phyloP scores from a whole-genome alignment of 23 red algal genomes.

The Chondrus crispus region DNA sequence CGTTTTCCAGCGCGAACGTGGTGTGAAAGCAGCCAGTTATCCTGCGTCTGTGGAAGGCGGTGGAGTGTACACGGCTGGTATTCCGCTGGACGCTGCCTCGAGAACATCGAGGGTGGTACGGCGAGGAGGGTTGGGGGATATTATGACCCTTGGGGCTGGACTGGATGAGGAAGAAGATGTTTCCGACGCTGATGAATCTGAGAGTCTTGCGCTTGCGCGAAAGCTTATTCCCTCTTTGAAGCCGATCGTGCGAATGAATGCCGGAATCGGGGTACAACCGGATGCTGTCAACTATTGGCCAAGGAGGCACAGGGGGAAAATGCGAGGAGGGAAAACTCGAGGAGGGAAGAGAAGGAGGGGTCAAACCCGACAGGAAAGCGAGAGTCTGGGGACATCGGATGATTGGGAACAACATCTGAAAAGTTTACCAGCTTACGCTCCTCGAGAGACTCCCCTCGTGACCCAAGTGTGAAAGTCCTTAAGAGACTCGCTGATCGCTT shows the following conservation, averaged over 20 bases:
- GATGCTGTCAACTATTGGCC: constrained; percentile 13
- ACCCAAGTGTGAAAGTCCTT: too few relatives aligned
- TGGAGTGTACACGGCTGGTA: constrained; percentile 57
- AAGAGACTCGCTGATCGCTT: too few relatives aligned
- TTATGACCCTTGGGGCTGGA: constrained; percentile 27
- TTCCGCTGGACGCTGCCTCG: constrained; percentile 33
- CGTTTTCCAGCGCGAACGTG: constrained; percentile 39
- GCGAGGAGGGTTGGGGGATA: constrained; percentile 15
- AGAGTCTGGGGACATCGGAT: too few relatives aligned
- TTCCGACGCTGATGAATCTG: not conserved
- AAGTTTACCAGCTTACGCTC: too few relatives aligned
- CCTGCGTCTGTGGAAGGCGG: constrained; percentile 63
- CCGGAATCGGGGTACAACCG: not conserved
- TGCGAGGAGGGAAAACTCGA: not conserved
- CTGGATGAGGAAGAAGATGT: not conserved
- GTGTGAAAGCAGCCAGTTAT: constrained; percentile 63
- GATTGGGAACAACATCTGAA: too few relatives aligned
- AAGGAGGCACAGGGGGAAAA: not conserved
- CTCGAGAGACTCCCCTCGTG: too few relatives aligned
- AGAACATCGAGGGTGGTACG: not conserved
- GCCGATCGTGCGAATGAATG: constrained; percentile 2
- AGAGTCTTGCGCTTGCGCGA: not conserved
- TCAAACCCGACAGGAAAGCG: too few relatives aligned
- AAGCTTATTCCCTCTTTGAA: constrained; percentile 42
- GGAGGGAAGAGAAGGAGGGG: too few relatives aligned